Evolutionary conservation across 306 rosid genomes (phyloP).

Genomic region (Acacia crassicarpa): DNA sequence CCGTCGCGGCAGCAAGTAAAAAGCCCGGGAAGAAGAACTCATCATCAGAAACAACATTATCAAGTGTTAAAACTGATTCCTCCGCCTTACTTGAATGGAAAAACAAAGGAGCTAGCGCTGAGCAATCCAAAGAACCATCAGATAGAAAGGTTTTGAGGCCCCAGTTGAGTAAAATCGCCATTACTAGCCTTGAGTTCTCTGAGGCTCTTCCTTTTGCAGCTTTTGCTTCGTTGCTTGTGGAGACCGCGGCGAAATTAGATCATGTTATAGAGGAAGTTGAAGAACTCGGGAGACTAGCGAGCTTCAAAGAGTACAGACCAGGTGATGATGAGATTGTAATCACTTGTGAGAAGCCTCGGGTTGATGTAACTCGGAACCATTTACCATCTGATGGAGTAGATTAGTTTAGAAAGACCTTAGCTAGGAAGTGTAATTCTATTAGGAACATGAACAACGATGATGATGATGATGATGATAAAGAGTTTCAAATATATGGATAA

Average conservation of each 20-base stretch:
- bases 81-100: constrained; percentile 62
- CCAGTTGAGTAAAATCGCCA: constrained; percentile 68
- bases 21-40: constrained; percentile 22
- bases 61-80: constrained; percentile 71
- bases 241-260: constrained; percentile 81
- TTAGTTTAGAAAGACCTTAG: not conserved
- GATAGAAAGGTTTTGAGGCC: constrained; percentile 59
- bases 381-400: constrained; percentile 56
- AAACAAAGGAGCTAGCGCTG: constrained; percentile 28
- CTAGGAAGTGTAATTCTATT: not conserved
- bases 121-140: constrained; percentile 23
- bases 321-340: constrained; percentile 46
- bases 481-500: not conserved
- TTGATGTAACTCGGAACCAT: constrained; percentile 36
- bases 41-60: constrained; percentile 34
- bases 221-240: constrained; percentile 83
- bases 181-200: constrained; percentile 78
- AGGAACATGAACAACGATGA: not conserved
- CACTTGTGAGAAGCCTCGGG: constrained; percentile 45
- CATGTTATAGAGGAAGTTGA: constrained; percentile 70
- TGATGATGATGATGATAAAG: not conserved
- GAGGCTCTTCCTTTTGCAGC: constrained; percentile 94
- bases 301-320: constrained; percentile 60
- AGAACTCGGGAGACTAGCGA: constrained; percentile 64
- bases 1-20: constrained; percentile 19